Evolutionary conservation across 805 yeast genomes (phyloP), one percentile per base, ranked within the genome.

Genomic region (Kuraishia ogatae): DNA sequence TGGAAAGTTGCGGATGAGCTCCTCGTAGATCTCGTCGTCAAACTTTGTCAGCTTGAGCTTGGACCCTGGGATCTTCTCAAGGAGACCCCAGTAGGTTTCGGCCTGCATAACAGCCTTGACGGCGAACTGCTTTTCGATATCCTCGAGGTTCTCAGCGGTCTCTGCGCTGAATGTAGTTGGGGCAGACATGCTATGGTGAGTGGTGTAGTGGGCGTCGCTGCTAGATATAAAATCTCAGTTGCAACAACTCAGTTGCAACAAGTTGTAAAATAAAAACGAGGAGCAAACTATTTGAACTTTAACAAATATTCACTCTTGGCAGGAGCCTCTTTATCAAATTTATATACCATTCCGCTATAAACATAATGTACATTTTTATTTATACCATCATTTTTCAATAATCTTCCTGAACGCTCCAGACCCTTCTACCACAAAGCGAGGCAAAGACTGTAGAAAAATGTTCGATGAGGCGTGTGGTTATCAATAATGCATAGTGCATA

Each of bases 31-130:
- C 54, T 83, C 90, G 62, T 86, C 86, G 67, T 88, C 96, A 59
- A 73, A 79, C 64, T 81, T 77, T 52, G 94, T 87, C 58, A 88
- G 75, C 67, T 83, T 87, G 59, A 93, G 77, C 61, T 80, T 81
- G 49, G 94, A 80, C n/a, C 96, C 97, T 58, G 86, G 84, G 55
- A 91, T 74, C 61, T 82, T 82, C 56, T 80, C 79, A 55, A 94
- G 72, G 56, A 94, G 71, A 51, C 78, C 77, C 97, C 97, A 94
- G 79, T 93, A 94, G 1, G 97, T 85, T 66, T 90, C 96, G 56
- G 96, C 94, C 70, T 94, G 98, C 71, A 82, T 84, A 19, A 94
- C 99, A 4, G 98, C 99, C 72, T 87, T 89, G 57, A 94, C 99
- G 48, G 99, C 98, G 66, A 94, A 94, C 75, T 94, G 98, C 79